Evolutionary conservation across 1,284 basidiomycete species (phyloP).

Genomic region (Cutaneotrichosporon mucoides): DNA sequence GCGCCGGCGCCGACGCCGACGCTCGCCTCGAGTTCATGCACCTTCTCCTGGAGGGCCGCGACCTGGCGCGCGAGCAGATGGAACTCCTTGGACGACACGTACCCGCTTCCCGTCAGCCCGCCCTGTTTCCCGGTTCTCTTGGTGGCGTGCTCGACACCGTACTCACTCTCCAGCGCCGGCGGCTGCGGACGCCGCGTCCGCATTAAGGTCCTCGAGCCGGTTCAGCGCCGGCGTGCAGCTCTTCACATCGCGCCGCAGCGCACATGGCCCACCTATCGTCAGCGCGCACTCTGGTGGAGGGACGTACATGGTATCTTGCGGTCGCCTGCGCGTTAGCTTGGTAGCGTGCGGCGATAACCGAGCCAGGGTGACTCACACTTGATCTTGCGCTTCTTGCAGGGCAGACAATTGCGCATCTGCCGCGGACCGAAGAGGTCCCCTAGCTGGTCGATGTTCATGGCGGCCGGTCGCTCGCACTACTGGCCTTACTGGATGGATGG

Average conservation of each 20-base stretch:
- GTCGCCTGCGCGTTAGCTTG: slow-evolving; percentile 8
- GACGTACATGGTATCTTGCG: slow-evolving; percentile 18
- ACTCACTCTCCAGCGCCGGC: background rate
- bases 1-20: too few relatives aligned
- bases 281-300: background rate
- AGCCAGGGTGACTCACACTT: slow-evolving; percentile 13
- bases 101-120: background rate
- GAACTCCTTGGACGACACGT: slow-evolving; percentile 13
- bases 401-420: slow-evolving; percentile 23
- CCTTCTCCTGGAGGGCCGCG: slow-evolving; percentile 4
- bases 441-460: slow-evolving; percentile 15
- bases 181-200: background rate
- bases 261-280: slow-evolving; percentile 18
- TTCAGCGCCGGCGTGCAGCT: slow-evolving; percentile 13
- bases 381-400: slow-evolving; percentile 25
- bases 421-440: slow-evolving; percentile 13
- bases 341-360: background rate
- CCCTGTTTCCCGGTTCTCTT: too few relatives aligned
- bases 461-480: too few relatives aligned
- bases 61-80: slow-evolving; percentile 8
- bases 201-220: slow-evolving; percentile 10
- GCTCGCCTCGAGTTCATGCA: slow-evolving; percentile 7
- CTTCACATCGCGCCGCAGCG: slow-evolving; percentile 18
- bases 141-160: background rate
- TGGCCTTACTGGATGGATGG: too few relatives aligned